Conservation (phyloP, 2,329 filamentous ascomycete species). For the Ophiostoma piceae region DNA sequence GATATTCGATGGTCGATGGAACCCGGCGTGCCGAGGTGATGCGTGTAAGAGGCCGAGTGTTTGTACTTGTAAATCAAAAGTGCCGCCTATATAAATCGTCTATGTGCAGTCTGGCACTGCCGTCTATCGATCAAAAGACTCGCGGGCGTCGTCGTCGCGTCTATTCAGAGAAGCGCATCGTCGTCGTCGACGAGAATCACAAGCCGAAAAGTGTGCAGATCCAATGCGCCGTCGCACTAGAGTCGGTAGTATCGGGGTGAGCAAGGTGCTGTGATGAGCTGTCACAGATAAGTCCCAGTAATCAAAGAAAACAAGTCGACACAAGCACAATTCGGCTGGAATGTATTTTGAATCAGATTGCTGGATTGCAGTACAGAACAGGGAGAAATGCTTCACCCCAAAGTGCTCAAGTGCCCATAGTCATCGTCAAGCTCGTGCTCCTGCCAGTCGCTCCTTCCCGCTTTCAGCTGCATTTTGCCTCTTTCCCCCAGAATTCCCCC, state of each 20-base stretch:
- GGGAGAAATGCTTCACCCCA: background rate
- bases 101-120: background rate
- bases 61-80: background rate
- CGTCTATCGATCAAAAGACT: background rate
- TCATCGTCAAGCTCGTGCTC: slow-evolving; percentile 19
- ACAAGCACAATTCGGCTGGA: background rate
- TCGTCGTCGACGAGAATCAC: background rate
- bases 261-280: background rate
- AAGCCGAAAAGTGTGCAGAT: slow-evolving; percentile 12
- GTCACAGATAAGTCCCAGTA: background rate
- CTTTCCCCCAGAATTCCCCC: slow-evolving; percentile 11
- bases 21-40: slow-evolving; percentile 1
- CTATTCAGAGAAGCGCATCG: slow-evolving; percentile 13
- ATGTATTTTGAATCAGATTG: background rate
- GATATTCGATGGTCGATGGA: too few species aligned
- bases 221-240: background rate
- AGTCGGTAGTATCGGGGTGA: background rate
- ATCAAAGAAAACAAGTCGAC: background rate
- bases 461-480: slow-evolving; percentile 15
- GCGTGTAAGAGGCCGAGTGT: background rate
- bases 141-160: slow-evolving; percentile 4
- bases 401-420: background rate
- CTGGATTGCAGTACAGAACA: background rate
- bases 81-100: background rate
- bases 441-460: slow-evolving; percentile 14